phyloP scores from a whole-genome alignment of 306 rosid genomes.

The Gynostemma pentaphyllum region DNA sequence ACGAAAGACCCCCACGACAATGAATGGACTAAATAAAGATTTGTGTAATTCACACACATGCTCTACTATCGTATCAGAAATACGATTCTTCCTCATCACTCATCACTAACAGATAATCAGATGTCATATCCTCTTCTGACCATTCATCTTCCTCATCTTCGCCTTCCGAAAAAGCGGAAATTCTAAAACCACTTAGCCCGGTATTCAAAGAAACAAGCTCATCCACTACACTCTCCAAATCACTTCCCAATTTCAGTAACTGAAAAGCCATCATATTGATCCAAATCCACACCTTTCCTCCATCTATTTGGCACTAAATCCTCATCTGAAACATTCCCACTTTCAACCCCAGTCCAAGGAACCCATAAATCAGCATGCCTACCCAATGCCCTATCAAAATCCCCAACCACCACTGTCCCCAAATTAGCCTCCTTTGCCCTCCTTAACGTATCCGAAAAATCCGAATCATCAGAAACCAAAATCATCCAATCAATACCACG shows the following conservation, averaged over 20 bases:
- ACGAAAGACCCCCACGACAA: not conserved
- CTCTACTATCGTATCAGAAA: slow-evolving; percentile 23
- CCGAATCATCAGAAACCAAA: slow-evolving; percentile 75
- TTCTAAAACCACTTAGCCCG: slow-evolving; percentile 24
- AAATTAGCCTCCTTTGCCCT: slow-evolving; percentile 53
- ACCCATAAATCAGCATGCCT: slow-evolving; percentile 76
- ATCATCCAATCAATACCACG: slow-evolving; percentile 74
- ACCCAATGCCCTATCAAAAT: slow-evolving; percentile 58
- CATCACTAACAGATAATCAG: slow-evolving; percentile 16
- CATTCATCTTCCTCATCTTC: slow-evolving; percentile 27
- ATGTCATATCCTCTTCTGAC: slow-evolving; percentile 15
- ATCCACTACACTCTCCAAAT: slow-evolving; percentile 33
- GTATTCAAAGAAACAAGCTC: slow-evolving; percentile 32
- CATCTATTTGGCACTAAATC: slow-evolving; percentile 38
- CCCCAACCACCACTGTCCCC: slow-evolving; percentile 84
- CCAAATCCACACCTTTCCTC: slow-evolving; percentile 15
- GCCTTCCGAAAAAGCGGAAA: slow-evolving; percentile 38
- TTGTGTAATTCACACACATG: not conserved
- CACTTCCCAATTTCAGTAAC: slow-evolving; percentile 14
- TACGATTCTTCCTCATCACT: slow-evolving; percentile 31
- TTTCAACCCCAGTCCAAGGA: slow-evolving; percentile 72
- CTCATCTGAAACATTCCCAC: slow-evolving; percentile 43
- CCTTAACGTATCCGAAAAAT: slow-evolving; percentile 71
- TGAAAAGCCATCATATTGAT: slow-evolving; percentile 24
- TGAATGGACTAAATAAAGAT: not conserved